These are phyloP conservation scores for Basipetospora chlamydospora DNA, from an alignment of 2,329 filamentous ascomycete genomes.

Conservation along the genomic window DNA sequence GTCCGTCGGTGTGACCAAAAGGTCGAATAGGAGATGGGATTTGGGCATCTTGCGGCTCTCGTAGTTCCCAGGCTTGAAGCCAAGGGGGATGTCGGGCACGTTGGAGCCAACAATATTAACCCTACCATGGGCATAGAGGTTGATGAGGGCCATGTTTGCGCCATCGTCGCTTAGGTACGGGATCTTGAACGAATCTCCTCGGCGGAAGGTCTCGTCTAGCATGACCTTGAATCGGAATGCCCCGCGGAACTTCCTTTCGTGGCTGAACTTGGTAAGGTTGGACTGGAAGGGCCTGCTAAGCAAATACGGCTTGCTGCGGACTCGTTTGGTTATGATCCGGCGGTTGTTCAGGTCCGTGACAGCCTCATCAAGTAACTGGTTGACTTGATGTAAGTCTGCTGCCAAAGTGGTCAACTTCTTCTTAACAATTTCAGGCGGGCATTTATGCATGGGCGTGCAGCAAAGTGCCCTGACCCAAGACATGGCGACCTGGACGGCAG, in stretches of 20 bases:
- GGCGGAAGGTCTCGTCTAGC: constrained; percentile 41
- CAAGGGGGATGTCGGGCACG: constrained; percentile 50
- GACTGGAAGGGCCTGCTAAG: constrained; percentile 45
- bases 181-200: constrained; percentile 26
- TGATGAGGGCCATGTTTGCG: constrained; percentile 50
- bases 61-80: constrained; percentile 58
- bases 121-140: constrained; percentile 45
- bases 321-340: constrained; percentile 42
- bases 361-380: constrained; percentile 29
- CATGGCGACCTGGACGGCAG: constrained; percentile 23
- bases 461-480: constrained; percentile 48
- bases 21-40: constrained; percentile 47
- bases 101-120: constrained; percentile 38
- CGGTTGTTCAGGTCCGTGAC: constrained; percentile 32
- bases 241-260: constrained; percentile 38
- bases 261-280: constrained; percentile 40
- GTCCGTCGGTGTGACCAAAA: constrained; percentile 44
- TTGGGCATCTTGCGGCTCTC: constrained; percentile 55
- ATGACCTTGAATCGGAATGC: constrained; percentile 44
- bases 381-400: constrained; percentile 23
- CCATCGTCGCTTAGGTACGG: constrained; percentile 48
- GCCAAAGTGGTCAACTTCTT: constrained; percentile 37
- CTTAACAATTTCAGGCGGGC: constrained; percentile 30
- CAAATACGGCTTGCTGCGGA: constrained; percentile 46
- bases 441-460: constrained; percentile 34